These are phyloP conservation scores for Calonectria pseudoreteaudii DNA, from an alignment of 2,329 filamentous ascomycete species.

Conservation along the genomic window DNA sequence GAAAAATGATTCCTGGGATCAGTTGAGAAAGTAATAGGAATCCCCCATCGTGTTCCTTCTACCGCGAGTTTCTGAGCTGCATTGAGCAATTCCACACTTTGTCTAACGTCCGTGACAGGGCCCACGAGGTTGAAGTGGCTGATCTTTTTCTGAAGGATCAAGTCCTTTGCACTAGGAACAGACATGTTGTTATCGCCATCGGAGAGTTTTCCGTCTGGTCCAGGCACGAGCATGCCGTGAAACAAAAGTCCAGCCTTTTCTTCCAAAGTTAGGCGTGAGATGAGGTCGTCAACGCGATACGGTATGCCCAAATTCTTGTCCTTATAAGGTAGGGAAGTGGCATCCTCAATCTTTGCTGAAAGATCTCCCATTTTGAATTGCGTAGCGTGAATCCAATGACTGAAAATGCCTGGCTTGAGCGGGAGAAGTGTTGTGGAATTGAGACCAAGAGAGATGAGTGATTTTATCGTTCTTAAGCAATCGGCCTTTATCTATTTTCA, in stretches of 20 bases:
- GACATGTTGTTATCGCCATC: neutral
- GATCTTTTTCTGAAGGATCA: conserved; percentile 16
- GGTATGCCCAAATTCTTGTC: neutral
- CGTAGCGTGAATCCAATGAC: neutral
- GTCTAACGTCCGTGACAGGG: conserved; percentile 51
- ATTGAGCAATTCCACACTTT: conserved; percentile 53
- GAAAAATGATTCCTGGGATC: conserved; percentile 59
- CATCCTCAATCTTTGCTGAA: neutral
- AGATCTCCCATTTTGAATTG: neutral
- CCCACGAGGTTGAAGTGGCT: conserved; percentile 61
- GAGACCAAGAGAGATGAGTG: neutral
- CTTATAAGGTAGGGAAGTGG: neutral
- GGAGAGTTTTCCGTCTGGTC: conserved; percentile 40
- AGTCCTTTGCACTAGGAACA: conserved; percentile 15
- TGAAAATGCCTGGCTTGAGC: neutral
- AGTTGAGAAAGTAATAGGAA: conserved; percentile 60
- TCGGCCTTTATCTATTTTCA: neutral
- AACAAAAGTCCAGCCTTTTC: conserved; percentile 54
- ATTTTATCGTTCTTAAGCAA: neutral
- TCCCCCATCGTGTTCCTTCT: conserved; percentile 56
- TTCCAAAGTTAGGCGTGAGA: conserved; percentile 9
- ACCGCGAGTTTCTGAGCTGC: conserved; percentile 53
- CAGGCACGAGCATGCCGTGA: conserved; percentile 48
- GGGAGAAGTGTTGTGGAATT: neutral
- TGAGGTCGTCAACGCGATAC: conserved; percentile 4